Conservation (phyloP, 352 stramenopile genomes). For the Globisporangium recalcitrans region DNA sequence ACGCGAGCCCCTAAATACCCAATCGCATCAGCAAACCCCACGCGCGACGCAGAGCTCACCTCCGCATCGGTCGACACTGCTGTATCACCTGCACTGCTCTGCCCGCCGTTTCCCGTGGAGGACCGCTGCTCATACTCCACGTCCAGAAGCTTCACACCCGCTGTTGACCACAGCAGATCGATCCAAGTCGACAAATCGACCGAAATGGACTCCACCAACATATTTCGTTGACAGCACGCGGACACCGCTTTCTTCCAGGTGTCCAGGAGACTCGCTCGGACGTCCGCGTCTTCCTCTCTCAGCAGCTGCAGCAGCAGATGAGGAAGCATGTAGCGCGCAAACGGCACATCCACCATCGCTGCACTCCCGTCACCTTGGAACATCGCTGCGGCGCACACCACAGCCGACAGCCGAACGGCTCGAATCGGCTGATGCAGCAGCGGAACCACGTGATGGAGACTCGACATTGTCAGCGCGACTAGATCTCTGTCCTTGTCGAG, state of each 20-base stretch:
- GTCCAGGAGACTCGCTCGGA: conserved; percentile 26
- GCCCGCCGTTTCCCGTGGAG: too few relatives aligned
- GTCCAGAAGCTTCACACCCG: conserved; percentile 28
- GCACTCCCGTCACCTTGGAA: conserved; percentile 15
- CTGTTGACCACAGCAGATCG: conserved; percentile 44
- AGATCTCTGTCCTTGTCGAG: conserved; percentile 25
- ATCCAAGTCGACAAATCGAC: conserved; percentile 32
- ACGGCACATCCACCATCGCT: neutral
- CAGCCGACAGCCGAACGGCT: conserved; percentile 36
- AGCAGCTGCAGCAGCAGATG: conserved; percentile 65
- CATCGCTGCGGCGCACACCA: conserved; percentile 42
- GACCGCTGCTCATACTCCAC: conserved; percentile 12
- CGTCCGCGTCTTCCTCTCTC: conserved; percentile 29
- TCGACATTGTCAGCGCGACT: conserved; percentile 21
- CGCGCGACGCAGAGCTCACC: conserved; percentile 29
- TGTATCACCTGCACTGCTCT: too few relatives aligned
- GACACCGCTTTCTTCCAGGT: conserved; percentile 40
- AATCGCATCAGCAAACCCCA: conserved; percentile 55
- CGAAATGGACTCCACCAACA: conserved; percentile 23
- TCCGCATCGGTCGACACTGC: conserved; percentile 4
- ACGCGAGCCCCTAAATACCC: conserved; percentile 35
- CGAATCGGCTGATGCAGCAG: conserved; percentile 57
- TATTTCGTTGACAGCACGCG: conserved; percentile 16
- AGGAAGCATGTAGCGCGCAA: conserved; percentile 31
- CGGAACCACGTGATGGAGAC: conserved; percentile 33